Evolutionary conservation across 1,284 basidiomycete genomes (phyloP).

Genomic region (Pseudozyma hubeiensis): DNA sequence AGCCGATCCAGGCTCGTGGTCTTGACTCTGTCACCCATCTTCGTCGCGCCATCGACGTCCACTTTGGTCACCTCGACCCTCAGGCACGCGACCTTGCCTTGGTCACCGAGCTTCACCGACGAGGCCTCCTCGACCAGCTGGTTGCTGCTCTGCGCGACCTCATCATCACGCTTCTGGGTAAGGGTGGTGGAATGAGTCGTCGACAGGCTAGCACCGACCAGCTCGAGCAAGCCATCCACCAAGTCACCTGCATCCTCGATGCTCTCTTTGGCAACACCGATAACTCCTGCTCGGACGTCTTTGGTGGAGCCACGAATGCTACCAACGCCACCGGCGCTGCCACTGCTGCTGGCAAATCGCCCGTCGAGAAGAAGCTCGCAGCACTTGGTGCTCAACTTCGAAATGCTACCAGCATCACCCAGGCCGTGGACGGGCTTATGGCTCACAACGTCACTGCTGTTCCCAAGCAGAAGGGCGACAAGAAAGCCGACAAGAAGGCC

Average conservation of each 20-base stretch:
- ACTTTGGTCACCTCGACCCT: conserved; percentile 35
- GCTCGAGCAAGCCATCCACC: conserved; percentile 45
- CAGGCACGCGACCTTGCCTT: conserved; percentile 37
- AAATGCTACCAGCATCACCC: conserved; percentile 42
- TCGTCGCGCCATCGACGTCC: conserved; percentile 37
- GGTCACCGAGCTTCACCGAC: conserved; percentile 50
- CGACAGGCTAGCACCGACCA: conserved; percentile 33
- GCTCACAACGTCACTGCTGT: conserved; percentile 10
- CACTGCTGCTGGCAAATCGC: conserved; percentile 11
- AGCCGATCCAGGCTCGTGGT: conserved; percentile 33
- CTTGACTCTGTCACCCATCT: conserved; percentile 31
- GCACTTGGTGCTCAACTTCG: conserved; percentile 28
- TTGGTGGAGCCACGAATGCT: conserved; percentile 28
- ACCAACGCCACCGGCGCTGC: conserved; percentile 34
- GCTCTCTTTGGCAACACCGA: conserved; percentile 47
- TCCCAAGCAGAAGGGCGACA: conserved; percentile 12
- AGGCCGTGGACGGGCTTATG: conserved; percentile 38
- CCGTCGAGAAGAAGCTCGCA: conserved; percentile 36
- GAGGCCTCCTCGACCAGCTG: conserved; percentile 55
- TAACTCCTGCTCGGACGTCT: conserved; percentile 29
- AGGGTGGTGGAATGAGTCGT: conserved; percentile 32
- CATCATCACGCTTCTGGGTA: conserved; percentile 50
- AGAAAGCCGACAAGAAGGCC: conserved; percentile 28
- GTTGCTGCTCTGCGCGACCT: conserved; percentile 48
- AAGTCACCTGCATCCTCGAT: conserved; percentile 53